phyloP scores from a whole-genome alignment of 1,139 yeast species.

The Pichia sp. region DNA sequence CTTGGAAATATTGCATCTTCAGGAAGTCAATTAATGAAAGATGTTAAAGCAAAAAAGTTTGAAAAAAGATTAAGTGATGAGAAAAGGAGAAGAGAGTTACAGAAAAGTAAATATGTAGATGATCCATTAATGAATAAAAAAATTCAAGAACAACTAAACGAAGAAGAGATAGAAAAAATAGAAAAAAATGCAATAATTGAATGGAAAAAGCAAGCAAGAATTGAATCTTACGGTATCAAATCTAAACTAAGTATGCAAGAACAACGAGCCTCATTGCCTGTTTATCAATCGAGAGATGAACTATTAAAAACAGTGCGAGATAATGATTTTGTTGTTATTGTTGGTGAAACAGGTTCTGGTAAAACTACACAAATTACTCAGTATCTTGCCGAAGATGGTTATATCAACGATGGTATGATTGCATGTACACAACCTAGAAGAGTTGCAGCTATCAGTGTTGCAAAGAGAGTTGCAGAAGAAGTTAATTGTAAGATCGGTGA shows the following conservation, averaged over 20 bases:
- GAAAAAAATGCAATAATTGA: constrained; percentile 30
- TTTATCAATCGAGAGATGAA: constrained; percentile 53
- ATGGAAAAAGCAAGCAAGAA: constrained; percentile 46
- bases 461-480: constrained; percentile 62
- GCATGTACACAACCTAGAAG: constrained; percentile 75
- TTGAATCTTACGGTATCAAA: constrained; percentile 48
- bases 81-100: constrained; percentile 29
- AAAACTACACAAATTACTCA: constrained; percentile 61
- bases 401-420: constrained; percentile 70
- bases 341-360: constrained; percentile 87
- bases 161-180: constrained; percentile 21
- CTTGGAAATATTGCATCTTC: constrained; percentile 67
- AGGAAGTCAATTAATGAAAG: constrained; percentile 67
- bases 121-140: constrained; percentile 36
- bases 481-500: constrained; percentile 51
- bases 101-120: constrained; percentile 29
- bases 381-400: constrained; percentile 81
- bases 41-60: constrained; percentile 54
- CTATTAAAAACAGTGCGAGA: constrained; percentile 51
- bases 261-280: constrained; percentile 70
- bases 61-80: constrained; percentile 45
- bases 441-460: constrained; percentile 68
- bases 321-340: constrained; percentile 77
- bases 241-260: constrained; percentile 49
- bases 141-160: constrained; percentile 19